A percentile compares a stretch with the other conserved stretches of the same genome.
Evolutionary conservation across 805 yeast species (phyloP).

Genomic region (Kuraishia piskuri): DNA sequence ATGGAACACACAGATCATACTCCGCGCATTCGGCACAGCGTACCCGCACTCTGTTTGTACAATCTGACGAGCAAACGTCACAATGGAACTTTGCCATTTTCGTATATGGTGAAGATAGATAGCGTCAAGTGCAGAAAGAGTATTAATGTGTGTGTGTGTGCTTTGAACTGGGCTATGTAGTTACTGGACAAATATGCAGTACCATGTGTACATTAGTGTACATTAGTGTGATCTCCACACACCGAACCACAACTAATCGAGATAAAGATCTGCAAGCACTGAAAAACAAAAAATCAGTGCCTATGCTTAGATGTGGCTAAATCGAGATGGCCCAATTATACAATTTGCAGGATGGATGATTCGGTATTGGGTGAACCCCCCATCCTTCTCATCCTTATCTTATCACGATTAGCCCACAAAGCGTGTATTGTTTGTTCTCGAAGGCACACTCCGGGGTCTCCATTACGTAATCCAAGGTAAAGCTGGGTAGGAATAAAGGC

Average conservation of each 20-base stretch:
- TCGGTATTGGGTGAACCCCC: background rate
- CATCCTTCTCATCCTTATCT: background rate
- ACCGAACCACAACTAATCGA: no score
- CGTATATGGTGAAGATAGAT: no score
- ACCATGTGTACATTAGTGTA: no score
- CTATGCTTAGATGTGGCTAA: no score
- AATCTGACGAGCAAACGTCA: slow-evolving; percentile 94
- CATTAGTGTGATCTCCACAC: no score
- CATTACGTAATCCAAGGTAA: background rate
- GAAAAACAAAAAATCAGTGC: background rate
- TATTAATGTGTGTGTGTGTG: no score
- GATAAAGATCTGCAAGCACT: background rate
- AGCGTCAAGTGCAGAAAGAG: no score
- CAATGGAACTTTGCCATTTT: slow-evolving; percentile 63
- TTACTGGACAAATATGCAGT: no score
- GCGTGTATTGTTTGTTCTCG: background rate
- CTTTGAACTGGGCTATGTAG: no score
- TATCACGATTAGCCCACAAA: background rate
- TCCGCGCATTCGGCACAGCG: slow-evolving; percentile 89
- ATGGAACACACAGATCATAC: slow-evolving; percentile 96
- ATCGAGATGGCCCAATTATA: background rate
- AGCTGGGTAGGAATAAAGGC: background rate
- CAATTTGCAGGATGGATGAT: background rate
- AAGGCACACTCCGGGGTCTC: background rate
- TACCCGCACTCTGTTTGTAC: slow-evolving; percentile 85